phyloP scores from a whole-genome alignment of 495 filamentous ascomycete genomes.

The Xylaria castorea region DNA sequence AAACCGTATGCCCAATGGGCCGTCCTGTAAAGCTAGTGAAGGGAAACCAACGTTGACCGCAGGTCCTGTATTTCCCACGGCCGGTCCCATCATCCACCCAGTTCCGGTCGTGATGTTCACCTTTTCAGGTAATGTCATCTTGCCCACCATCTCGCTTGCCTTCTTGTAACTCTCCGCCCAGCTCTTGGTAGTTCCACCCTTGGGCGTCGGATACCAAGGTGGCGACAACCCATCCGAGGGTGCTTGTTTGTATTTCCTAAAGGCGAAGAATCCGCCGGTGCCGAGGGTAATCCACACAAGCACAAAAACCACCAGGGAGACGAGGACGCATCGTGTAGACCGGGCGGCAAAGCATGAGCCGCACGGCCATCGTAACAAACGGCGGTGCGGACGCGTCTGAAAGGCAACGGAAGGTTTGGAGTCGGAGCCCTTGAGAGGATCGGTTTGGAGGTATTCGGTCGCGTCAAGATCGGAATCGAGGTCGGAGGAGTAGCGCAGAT shows the following conservation, averaged over 20 bases:
- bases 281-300: conserved; percentile 44
- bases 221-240: conserved; percentile 63
- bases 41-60: conserved; percentile 78
- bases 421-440: conserved; percentile 32
- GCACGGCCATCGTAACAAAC: conserved; percentile 30
- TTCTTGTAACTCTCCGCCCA: conserved; percentile 87
- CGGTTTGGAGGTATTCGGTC: conserved; percentile 49
- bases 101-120: conserved; percentile 94
- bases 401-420: conserved; percentile 29
- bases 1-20: conserved; percentile 81
- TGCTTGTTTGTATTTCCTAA: conserved; percentile 49
- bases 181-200: conserved; percentile 71
- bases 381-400: conserved; percentile 26
- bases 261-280: conserved; percentile 48
- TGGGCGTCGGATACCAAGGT: conserved; percentile 85
- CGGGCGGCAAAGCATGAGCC: conserved; percentile 33
- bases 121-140: conserved; percentile 90
- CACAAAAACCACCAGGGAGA: conserved; percentile 32
- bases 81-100: conserved; percentile 89
- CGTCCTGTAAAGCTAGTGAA: conserved; percentile 87
- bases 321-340: conserved; percentile 44
- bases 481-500: conserved; percentile 41
- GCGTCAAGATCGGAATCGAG: conserved; percentile 50
- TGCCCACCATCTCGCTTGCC: conserved; percentile 75
- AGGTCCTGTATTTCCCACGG: conserved; percentile 87